Conservation (phyloP, 2,329 filamentous ascomycete species). For the Aspergillus eucalypticola region DNA sequence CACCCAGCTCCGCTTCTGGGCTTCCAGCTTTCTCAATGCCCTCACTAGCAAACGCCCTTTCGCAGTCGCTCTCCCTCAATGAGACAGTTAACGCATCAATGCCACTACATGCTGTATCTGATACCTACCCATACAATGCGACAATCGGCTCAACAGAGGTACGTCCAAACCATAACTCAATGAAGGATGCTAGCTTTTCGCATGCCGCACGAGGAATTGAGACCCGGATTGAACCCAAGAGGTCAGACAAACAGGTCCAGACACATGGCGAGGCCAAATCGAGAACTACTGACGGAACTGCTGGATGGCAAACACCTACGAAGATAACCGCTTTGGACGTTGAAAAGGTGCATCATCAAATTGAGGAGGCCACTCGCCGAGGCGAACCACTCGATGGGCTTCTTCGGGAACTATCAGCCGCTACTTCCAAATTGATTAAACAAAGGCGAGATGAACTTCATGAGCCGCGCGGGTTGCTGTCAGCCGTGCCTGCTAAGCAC, state of each 20-base stretch:
- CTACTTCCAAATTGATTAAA: conserved; percentile 6
- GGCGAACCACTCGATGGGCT: conserved; percentile 31
- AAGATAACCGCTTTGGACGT: conserved; percentile 24
- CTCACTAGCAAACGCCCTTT: background rate
- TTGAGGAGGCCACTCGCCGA: conserved; percentile 31
- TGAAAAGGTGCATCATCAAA: conserved; percentile 30
- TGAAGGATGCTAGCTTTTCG: background rate
- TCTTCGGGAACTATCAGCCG: conserved; percentile 30
- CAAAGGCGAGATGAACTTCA: background rate
- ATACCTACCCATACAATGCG: background rate
- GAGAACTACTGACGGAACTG: background rate
- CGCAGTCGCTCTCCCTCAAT: background rate
- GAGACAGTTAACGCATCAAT: background rate
- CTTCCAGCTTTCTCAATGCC: background rate
- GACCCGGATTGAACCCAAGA: background rate
- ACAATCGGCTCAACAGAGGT: background rate
- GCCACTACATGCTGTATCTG: background rate
- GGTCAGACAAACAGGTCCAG: background rate
- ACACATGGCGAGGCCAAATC: background rate
- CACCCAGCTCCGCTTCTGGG: background rate
- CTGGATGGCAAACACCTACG: conserved; percentile 12
- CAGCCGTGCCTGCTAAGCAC: background rate
- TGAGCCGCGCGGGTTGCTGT: background rate
- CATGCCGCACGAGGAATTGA: background rate
- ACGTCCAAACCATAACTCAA: background rate